These are phyloP conservation scores for Camellia granthamiana DNA, from an alignment of 148 eudicot genomes.

Conservation along the genomic window DNA sequence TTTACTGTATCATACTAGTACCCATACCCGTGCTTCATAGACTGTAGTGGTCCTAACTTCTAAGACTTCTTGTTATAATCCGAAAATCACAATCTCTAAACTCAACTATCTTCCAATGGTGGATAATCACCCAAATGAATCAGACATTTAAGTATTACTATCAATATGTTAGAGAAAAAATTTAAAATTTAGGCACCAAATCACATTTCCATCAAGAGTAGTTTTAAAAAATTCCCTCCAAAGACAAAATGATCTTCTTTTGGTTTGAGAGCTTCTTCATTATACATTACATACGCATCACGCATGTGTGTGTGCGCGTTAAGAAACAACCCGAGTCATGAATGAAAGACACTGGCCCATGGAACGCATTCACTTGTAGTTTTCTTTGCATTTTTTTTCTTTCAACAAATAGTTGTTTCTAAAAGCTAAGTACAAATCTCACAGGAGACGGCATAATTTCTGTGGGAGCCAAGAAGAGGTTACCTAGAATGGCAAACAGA, in stretches of 20 bases:
- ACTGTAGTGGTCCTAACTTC: neutral
- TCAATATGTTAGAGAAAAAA: neutral
- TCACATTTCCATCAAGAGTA: neutral
- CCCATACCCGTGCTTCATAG: no score
- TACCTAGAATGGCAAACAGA: no score
- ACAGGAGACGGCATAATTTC: neutral
- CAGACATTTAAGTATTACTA: neutral
- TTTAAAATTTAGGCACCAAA: neutral
- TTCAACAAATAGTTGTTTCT: neutral
- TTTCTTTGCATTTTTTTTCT: neutral
- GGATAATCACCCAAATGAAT: neutral
- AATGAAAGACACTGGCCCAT: neutral
- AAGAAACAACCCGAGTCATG: neutral
- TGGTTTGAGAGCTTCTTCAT: neutral
- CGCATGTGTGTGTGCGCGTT: no score
- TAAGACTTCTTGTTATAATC: neutral
- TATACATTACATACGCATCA: no score
- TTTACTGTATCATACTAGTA: no score
- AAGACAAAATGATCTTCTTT: neutral
- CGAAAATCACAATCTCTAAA: neutral
- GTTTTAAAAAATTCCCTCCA: neutral
- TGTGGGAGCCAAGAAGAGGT: no score
- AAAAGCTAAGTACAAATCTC: neutral
- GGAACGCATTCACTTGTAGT: neutral
- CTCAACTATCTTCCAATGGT: neutral